phyloP scores from a whole-genome alignment of 2,329 filamentous ascomycete genomes.

The Aspergillus awamori region DNA sequence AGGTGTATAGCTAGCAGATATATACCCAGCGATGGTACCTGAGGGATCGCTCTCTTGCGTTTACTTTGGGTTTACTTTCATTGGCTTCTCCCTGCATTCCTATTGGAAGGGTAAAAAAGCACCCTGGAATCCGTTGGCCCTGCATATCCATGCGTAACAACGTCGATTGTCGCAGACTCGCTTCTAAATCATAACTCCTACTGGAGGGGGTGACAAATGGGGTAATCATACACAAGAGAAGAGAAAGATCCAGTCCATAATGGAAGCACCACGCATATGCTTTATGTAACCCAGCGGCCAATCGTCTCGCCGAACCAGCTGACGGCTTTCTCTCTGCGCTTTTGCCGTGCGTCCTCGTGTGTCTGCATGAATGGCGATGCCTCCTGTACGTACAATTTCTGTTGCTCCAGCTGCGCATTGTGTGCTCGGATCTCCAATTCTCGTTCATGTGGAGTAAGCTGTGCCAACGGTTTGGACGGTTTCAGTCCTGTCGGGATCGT shows the following conservation, averaged over 20 bases:
- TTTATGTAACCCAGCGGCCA: constrained; percentile 44
- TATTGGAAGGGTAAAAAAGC: not conserved
- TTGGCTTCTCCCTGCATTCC: not conserved
- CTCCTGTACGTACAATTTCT: constrained; percentile 41
- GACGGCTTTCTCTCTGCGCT: constrained; percentile 43
- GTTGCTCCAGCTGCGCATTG: constrained; percentile 42
- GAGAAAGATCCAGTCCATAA: constrained; percentile 6
- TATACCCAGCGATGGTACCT: not conserved
- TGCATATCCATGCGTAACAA: constrained; percentile 6
- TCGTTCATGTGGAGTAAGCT: constrained; percentile 50
- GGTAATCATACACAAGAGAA: constrained; percentile 20
- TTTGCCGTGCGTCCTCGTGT: constrained; percentile 40
- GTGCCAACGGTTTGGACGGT: constrained; percentile 41
- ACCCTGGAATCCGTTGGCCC: not conserved
- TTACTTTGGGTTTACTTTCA: not conserved
- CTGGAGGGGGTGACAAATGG: not conserved
- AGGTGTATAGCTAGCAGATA: not conserved
- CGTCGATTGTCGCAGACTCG: constrained; percentile 10
- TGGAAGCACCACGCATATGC: constrained; percentile 3
- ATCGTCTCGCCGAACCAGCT: constrained; percentile 50
- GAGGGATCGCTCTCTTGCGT: not conserved
- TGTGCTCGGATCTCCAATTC: constrained; percentile 48
- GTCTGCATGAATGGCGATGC: constrained; percentile 40
- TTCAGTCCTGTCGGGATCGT: constrained; percentile 39
- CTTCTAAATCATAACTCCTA: constrained; percentile 10